Conservation (phyloP, 257 asterid species). For the Mitragyna speciosa region DNA sequence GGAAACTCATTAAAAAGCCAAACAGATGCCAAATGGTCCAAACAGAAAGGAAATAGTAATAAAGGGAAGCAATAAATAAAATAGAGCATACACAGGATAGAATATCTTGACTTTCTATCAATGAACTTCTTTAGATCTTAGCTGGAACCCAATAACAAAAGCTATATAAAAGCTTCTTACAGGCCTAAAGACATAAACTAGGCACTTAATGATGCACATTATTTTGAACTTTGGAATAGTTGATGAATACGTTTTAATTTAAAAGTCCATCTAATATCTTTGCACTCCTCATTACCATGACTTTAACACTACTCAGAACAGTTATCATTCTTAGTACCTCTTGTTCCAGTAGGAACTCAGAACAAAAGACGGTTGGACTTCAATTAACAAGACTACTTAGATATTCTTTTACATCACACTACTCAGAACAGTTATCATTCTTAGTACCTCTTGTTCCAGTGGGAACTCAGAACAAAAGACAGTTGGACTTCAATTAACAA, state of each 20-base stretch:
- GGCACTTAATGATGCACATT: not conserved
- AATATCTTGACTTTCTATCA: too few species aligned
- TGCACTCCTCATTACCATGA: not conserved
- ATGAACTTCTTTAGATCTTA: too few species aligned
- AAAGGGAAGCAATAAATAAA: too few species aligned
- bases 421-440: not conserved
- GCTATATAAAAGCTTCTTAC: not conserved
- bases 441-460: not conserved
- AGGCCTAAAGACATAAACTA: not conserved
- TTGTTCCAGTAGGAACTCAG: not conserved
- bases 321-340: not conserved
- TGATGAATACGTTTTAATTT: too few species aligned
- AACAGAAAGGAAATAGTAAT: too few species aligned
- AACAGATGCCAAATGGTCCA: too few species aligned
- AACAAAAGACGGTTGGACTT: not conserved
- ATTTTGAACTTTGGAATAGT: not conserved
- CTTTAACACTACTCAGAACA: not conserved
- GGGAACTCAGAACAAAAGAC: not conserved
- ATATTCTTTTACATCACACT: not conserved
- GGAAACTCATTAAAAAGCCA: too few species aligned
- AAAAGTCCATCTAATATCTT: not conserved
- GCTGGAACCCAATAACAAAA: not conserved
- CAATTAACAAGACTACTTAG: too few species aligned
- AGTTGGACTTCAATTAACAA: too few species aligned
- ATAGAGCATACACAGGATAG: too few species aligned